Evolutionary conservation across 2,329 filamentous ascomycete genomes (phyloP), one percentile per base, ranked within the genome.

Genomic region (Thermoascus crustaceus): DNA sequence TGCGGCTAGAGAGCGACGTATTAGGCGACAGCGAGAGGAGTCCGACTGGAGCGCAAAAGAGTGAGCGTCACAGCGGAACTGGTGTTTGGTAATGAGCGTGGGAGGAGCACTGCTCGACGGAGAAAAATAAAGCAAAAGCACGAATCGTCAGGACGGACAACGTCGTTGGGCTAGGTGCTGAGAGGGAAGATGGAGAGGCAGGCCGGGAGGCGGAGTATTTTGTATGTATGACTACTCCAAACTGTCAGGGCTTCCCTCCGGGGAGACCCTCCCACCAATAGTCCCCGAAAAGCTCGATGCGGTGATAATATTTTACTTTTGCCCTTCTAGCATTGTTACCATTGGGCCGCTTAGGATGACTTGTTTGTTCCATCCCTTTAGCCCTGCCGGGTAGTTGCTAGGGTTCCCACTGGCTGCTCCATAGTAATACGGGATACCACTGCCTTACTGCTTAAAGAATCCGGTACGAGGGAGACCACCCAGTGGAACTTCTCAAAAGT

Each of bases 41-140:
- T 29, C 26, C 14, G 26, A 32, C 35, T 35, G 39, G 32, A 31
- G 33, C 35, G 39, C 39, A 32, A 41, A 38, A 11, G 39, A 41
- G 32, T 41, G 39, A 35, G 35, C 35, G 37, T 39, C 23, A 27
- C 39, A 34, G 31, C 36, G 30, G 17, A 18, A 24, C 14, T 13
- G 27, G 30, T 16, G 16, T 6, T 6, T 29, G 26, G 26, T 18
- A 40, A 42, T 9, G 34, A 39, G 30, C 7, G 37, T 30, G 24
- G 26, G 14, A 23, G 24, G 32, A 41, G 38, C 38, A 34, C 38
- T 40, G 38, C 34, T 37, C 38, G 34, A 18, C 32, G 14, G 14
- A 27, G 23, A 18, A 31, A 32, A 31, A 22, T 11, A 22, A 9
- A 5, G 14, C 11, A 31, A 29, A 26, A 26, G 20, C 22, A 19